Evolutionary conservation across 768 basidiomycete species (phyloP), one percentile per base, ranked within the genome.

Genomic region (Panellus pusillus): DNA sequence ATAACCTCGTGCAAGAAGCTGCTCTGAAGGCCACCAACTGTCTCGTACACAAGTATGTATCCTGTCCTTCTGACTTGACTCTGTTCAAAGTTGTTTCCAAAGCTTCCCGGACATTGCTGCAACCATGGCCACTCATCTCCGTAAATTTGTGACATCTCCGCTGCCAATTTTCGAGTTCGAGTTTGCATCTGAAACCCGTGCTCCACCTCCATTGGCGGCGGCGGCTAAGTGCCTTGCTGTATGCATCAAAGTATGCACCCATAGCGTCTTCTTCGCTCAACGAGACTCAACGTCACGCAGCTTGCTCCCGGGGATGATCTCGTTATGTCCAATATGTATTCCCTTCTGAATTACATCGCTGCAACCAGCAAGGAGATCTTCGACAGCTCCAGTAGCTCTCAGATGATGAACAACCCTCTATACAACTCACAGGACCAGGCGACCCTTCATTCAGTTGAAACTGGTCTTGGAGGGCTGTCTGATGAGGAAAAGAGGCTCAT

Each of bases 291-390:
- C 39, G 35, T 44, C 43, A 50, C 36, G 55, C 44, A 93, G 91
- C 75, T 92, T 36, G 85, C 90, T 14, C 87, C 90, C 14, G 91
- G 90, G 39, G 90, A 93, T 60, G 93, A 94, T 65, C 79, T 93
- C 35, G 80, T 91, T 66, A 87, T 94, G 82, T 98, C 95, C 4
- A 92, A 94, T 61, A 89, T 98, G 85, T 98, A 98, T 68, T 97
- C 96, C 5, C 80, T 98, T 12, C 78, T 98, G 55, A 98, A 98
- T 66, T 89, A 91, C 67, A 87, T 98, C 54, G 84, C 91, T 1
- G 84, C 89, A 4, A 86, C 91, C 2, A 87, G 85, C 74, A 90
- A 89, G 65, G 89, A 90, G 43, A 79, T 83, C 31, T 78, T 78
- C 32, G 87, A 88, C 45, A 71, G 65, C 44, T 73, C 79, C 3